phyloP scores from a whole-genome alignment of 2,329 filamentous ascomycete species.

The Stagonosporopsis vannaccii region DNA sequence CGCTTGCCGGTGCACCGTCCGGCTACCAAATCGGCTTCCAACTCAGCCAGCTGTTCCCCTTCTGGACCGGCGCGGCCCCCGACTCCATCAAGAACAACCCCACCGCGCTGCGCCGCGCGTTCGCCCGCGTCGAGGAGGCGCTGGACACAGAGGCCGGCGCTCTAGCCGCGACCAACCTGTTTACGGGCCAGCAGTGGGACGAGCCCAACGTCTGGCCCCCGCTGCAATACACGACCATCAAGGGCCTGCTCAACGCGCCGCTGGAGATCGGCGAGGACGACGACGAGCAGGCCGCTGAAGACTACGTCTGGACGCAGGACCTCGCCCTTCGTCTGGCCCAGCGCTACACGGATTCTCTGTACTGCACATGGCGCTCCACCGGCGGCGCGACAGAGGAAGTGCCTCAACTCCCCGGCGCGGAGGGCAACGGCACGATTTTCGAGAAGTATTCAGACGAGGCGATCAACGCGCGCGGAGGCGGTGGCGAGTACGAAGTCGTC shows the following conservation, averaged over 20 bases:
- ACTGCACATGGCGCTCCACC: constrained; percentile 74
- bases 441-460: constrained; percentile 71
- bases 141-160: constrained; percentile 63
- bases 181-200: constrained; percentile 72
- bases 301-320: constrained; percentile 62
- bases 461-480: constrained; percentile 67
- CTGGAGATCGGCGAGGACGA: constrained; percentile 63
- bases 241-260: constrained; percentile 67
- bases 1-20: constrained; percentile 56
- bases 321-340: constrained; percentile 68
- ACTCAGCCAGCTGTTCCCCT: constrained; percentile 70
- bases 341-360: constrained; percentile 71
- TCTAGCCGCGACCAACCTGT: constrained; percentile 68
- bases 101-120: constrained; percentile 63
- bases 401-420: constrained; percentile 39
- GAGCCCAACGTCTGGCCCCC: constrained; percentile 75
- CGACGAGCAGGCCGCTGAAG: constrained; percentile 45
- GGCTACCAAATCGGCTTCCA: constrained; percentile 66
- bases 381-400: constrained; percentile 63
- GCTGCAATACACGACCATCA: constrained; percentile 69
- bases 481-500: constrained; percentile 73
- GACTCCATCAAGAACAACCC: constrained; percentile 65
- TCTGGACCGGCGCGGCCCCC: constrained; percentile 72
- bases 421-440: constrained; percentile 70
- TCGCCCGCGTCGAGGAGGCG: constrained; percentile 60